A percentile compares a stretch with the other conserved stretches of the same genome.
Conservation (phyloP, 2,329 filamentous ascomycete species). For the Fusarium devonianum region DNA sequence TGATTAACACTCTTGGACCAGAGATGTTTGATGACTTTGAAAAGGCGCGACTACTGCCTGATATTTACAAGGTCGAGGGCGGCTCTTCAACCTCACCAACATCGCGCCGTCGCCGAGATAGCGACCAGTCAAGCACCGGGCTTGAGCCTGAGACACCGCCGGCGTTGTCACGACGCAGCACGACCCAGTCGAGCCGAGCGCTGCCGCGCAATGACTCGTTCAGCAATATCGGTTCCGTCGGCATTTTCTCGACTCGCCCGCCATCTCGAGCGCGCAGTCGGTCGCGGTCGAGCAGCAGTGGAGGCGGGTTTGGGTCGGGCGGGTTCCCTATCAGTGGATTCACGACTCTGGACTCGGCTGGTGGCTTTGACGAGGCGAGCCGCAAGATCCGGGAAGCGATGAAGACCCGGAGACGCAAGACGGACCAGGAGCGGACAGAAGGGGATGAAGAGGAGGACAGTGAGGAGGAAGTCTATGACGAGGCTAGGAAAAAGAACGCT, state of each 20-base stretch:
- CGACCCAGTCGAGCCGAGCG: conserved; percentile 60
- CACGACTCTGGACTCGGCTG: conserved; percentile 70
- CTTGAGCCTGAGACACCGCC: conserved; percentile 50
- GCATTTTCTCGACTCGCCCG: conserved; percentile 88
- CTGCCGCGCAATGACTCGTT: conserved; percentile 91
- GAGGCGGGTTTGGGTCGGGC: conserved; percentile 65
- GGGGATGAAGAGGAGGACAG: conserved; percentile 48
- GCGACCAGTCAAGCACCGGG: conserved; percentile 55
- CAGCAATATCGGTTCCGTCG: conserved; percentile 84
- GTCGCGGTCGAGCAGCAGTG: conserved; percentile 73
- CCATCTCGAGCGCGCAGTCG: conserved; percentile 79
- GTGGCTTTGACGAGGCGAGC: conserved; percentile 82
- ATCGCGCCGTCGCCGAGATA: conserved; percentile 52
- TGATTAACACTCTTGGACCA: conserved; percentile 94
- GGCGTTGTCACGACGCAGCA: conserved; percentile 56
- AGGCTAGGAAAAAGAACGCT: conserved; percentile 53
- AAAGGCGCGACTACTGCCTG: conserved; percentile 71
- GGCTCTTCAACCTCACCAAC: conserved; percentile 35
- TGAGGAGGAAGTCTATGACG: conserved; percentile 52
- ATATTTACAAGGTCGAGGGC: conserved; percentile 54
- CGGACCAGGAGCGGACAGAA: conserved; percentile 50
- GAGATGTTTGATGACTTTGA: conserved; percentile 98
- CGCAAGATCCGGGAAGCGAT: conserved; percentile 86
- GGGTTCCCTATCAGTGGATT: conserved; percentile 75
- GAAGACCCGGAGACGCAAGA: conserved; percentile 67